Conservation (phyloP, 2,329 filamentous ascomycete genomes). For the Alternaria brassicae region DNA sequence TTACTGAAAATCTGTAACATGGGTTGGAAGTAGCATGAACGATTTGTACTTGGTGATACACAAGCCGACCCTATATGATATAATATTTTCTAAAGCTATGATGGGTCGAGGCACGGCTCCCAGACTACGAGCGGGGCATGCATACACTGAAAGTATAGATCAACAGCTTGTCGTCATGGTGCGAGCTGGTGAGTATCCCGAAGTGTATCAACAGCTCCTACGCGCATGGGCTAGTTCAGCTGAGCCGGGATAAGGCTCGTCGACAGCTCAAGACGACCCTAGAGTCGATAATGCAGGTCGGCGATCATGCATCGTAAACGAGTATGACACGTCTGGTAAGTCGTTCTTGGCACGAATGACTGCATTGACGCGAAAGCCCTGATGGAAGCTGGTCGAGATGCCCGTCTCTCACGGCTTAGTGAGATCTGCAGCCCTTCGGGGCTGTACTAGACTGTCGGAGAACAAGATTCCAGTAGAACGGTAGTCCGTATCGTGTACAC, state of each 20-base stretch:
- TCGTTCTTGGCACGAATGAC: constrained; percentile 1
- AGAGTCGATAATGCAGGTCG: constrained; percentile 10
- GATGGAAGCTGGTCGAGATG: not conserved
- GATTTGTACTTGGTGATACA: constrained; percentile 2
- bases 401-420: not conserved
- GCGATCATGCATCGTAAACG: constrained; percentile 16
- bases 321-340: constrained; percentile 1
- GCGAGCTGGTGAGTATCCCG: not conserved
- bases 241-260: constrained; percentile 15
- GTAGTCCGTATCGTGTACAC: not conserved
- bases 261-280: not conserved
- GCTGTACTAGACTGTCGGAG: not conserved
- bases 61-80: constrained; percentile 13
- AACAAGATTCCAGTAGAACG: constrained; percentile 2
- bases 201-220: not conserved
- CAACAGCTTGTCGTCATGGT: constrained; percentile 10
- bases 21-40: constrained; percentile 15
- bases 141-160: constrained; percentile 11
- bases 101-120: constrained; percentile 7
- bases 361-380: constrained; percentile 3
- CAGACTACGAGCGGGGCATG: constrained; percentile 25
- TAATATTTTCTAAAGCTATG: constrained; percentile 5
- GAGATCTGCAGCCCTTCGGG: not conserved
- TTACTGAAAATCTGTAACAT: constrained; percentile 34
- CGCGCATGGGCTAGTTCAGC: constrained; percentile 15